These are phyloP conservation scores for Athelia psychrophila DNA, from an alignment of 1,284 basidiomycete genomes.

Conservation along the genomic window DNA sequence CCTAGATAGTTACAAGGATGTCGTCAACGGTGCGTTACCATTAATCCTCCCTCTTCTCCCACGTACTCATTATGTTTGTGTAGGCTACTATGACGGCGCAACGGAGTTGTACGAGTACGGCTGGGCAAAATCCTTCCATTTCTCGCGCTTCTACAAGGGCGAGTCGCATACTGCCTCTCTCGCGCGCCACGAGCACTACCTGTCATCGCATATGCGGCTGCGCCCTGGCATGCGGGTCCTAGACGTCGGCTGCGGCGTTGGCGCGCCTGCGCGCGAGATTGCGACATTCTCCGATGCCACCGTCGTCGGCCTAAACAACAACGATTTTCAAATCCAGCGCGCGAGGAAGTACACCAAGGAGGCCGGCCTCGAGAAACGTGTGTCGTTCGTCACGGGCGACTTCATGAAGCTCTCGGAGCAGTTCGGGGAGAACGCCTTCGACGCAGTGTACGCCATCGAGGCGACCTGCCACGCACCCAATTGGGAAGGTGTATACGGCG, in stretches of 20 bases:
- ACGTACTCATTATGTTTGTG: constrained; percentile 3
- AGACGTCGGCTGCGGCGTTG: constrained; percentile 97
- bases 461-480: constrained; percentile 96
- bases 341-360: constrained; percentile 83
- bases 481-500: constrained; percentile 93
- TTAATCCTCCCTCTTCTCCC: constrained; percentile 3
- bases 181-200: constrained; percentile 98
- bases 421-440: constrained; percentile 93
- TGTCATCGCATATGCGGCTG: constrained; percentile 81
- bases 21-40: constrained; percentile 80
- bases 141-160: constrained; percentile 96
- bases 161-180: constrained; percentile 85
- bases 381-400: constrained; percentile 87
- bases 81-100: constrained; percentile 95
- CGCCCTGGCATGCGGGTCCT: constrained; percentile 93
- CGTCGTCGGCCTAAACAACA: constrained; percentile 95
- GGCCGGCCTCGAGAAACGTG: constrained; percentile 75
- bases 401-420: constrained; percentile 95
- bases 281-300: constrained; percentile 87
- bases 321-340: constrained; percentile 90
- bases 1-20: constrained; percentile 85
- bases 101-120: constrained; percentile 98
- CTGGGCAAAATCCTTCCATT: constrained; percentile 94
- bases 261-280: constrained; percentile 95
- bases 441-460: constrained; percentile 98